phyloP scores from a whole-genome alignment of 2,329 filamentous ascomycete species.

The Claviceps africana region DNA sequence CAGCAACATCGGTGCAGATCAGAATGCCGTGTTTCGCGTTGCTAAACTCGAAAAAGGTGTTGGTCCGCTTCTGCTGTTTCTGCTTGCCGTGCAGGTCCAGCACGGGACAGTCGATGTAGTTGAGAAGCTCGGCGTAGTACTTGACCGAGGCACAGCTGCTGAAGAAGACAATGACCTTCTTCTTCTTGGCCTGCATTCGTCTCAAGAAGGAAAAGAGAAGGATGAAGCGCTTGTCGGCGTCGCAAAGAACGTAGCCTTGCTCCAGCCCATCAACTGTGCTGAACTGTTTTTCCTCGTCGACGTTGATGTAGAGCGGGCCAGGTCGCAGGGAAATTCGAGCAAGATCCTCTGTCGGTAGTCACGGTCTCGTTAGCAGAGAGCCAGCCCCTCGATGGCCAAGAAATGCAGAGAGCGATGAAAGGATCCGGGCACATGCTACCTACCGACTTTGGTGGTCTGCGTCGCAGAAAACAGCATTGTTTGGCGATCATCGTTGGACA shows the following conservation, averaged over 20 bases:
- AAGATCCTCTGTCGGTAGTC: slow-evolving; percentile 52
- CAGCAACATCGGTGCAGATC: slow-evolving; percentile 94
- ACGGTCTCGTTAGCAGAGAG: neutral
- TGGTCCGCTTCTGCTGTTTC: slow-evolving; percentile 98
- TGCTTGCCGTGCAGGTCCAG: slow-evolving; percentile 85
- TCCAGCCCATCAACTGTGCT: slow-evolving; percentile 88
- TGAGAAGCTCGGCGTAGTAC: slow-evolving; percentile 88
- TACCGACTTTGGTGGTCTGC: slow-evolving; percentile 81
- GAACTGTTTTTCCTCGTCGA: slow-evolving; percentile 78
- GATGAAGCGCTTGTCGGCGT: slow-evolving; percentile 85
- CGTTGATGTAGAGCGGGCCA: slow-evolving; percentile 91
- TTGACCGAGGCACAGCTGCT: slow-evolving; percentile 86
- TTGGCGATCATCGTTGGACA: slow-evolving; percentile 75
- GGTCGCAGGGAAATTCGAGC: slow-evolving; percentile 84
- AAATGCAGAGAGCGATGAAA: neutral
- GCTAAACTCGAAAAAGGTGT: slow-evolving; percentile 92
- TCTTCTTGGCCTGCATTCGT: slow-evolving; percentile 61
- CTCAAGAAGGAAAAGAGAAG: slow-evolving; percentile 91
- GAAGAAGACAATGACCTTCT: slow-evolving; percentile 97
- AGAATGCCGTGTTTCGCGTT: slow-evolving; percentile 67
- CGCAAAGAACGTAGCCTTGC: slow-evolving; percentile 90
- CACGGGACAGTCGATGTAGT: slow-evolving; percentile 91
- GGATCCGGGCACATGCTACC: slow-evolving; percentile 3
- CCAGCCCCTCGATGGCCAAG: neutral
- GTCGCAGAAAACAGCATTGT: slow-evolving; percentile 98